Percentiles rank a stretch among this genome's conserved stretches.
These are phyloP conservation scores for Tympanopsis confertula DNA, from an alignment of 2,329 filamentous ascomycete species.

Conservation along the genomic window DNA sequence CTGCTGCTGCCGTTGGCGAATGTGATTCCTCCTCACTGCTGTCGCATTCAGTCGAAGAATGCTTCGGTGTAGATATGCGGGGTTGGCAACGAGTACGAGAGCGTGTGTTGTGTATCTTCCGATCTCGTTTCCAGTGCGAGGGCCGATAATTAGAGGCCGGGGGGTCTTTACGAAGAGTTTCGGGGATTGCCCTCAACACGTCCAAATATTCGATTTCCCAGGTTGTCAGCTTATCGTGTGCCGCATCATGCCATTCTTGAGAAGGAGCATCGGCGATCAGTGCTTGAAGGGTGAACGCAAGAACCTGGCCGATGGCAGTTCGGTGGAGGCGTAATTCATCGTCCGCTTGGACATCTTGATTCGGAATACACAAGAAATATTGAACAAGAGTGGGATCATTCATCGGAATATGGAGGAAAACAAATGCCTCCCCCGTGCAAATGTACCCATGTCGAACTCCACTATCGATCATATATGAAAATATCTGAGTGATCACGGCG, in stretches of 20 bases:
- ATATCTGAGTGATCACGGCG: conserved; percentile 14
- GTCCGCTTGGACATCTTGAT: conserved; percentile 10
- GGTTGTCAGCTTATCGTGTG: not conserved
- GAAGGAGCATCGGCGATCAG: not conserved
- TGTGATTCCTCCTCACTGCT: not conserved
- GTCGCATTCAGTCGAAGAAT: not conserved
- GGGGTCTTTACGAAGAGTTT: conserved; percentile 6
- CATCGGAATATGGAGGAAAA: conserved; percentile 14
- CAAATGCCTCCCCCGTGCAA: conserved; percentile 15
- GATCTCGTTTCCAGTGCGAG: conserved; percentile 1
- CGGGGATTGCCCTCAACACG: conserved; percentile 3
- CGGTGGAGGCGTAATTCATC: not conserved
- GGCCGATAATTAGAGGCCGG: not conserved
- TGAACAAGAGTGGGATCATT: conserved; percentile 10
- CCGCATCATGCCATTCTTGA: conserved; percentile 2
- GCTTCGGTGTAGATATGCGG: conserved; percentile 1
- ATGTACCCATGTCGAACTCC: conserved; percentile 14
- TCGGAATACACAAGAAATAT: conserved; percentile 12
- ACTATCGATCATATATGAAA: conserved; percentile 14
- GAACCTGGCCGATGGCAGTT: not conserved
- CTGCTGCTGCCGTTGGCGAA: not conserved
- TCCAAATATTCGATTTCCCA: not conserved
- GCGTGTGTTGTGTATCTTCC: conserved; percentile 3
- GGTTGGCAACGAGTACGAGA: not conserved
- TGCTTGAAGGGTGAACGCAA: not conserved